phyloP scores from a whole-genome alignment of 768 basidiomycete genomes.

The Mycena vitilis region DNA sequence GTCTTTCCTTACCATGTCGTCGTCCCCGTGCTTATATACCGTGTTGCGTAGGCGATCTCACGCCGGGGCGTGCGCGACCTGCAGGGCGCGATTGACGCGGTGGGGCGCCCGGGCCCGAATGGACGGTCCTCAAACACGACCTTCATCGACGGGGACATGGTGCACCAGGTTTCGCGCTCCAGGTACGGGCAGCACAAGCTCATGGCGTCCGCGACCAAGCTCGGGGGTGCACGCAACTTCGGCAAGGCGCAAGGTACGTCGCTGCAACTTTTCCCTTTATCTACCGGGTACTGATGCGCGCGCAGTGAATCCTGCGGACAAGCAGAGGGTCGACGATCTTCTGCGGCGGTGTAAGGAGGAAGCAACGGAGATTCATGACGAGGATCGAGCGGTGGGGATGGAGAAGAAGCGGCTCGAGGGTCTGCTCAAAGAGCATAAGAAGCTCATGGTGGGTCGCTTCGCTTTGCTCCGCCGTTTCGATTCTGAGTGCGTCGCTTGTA shows the following conservation, averaged over 20 bases:
- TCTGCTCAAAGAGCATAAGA: conserved; percentile 47
- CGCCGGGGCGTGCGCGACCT: conserved; percentile 61
- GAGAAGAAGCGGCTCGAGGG: conserved; percentile 52
- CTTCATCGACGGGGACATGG: conserved; percentile 70
- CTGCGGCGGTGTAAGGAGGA: conserved; percentile 60
- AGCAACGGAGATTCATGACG: conserved; percentile 54
- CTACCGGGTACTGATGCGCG: not conserved
- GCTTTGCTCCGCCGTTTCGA: no score
- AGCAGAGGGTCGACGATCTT: conserved; percentile 57
- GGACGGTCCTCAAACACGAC: conserved; percentile 63
- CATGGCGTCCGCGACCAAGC: conserved; percentile 70
- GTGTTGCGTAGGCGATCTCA: conserved; percentile 67
- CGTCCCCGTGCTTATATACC: not conserved
- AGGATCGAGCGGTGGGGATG: conserved; percentile 47
- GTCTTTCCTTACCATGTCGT: conserved; percentile 38
- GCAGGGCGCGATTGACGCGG: conserved; percentile 66
- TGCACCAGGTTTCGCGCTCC: conserved; percentile 74
- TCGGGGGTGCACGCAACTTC: conserved; percentile 66
- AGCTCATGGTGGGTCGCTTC: conserved; percentile 34
- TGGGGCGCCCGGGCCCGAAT: conserved; percentile 56
- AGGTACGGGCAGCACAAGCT: conserved; percentile 75
- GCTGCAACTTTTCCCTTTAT: conserved; percentile 2
- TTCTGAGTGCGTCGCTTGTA: not conserved
- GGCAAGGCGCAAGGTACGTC: conserved; percentile 60
- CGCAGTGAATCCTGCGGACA: conserved; percentile 75